Conservation (phyloP, 2,329 filamentous ascomycete species). For the Xylaria sp. region DNA sequence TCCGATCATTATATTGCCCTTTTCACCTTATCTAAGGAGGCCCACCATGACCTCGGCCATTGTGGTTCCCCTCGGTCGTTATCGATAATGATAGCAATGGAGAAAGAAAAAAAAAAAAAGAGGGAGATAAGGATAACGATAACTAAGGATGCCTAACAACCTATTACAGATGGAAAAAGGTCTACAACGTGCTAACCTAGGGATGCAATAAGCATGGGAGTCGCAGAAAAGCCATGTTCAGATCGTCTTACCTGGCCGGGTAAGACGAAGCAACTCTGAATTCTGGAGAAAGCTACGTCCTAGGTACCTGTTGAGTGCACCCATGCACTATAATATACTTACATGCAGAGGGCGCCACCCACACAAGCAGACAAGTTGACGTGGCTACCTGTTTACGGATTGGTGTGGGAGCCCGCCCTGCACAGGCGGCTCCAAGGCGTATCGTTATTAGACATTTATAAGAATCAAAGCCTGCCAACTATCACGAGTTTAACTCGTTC, state of each 20-base stretch:
- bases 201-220: background rate
- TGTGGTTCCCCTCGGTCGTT: background rate
- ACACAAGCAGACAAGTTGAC: conserved; percentile 25
- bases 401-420: conserved; percentile 9
- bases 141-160: background rate
- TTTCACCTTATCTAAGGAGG: background rate
- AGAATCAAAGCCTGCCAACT: background rate
- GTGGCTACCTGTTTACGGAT: conserved; percentile 24
- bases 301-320: too few relatives aligned
- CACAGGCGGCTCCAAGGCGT: conserved; percentile 10
- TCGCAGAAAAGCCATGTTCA: background rate
- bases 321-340: conserved; percentile 4
- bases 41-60: conserved; percentile 7
- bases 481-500: background rate
- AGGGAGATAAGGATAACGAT: conserved; percentile 18
- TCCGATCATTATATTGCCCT: background rate
- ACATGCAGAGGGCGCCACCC: conserved; percentile 20
- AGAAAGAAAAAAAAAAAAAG: conserved; percentile 11
- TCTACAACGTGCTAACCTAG: background rate
- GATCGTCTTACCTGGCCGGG: conserved; percentile 24
- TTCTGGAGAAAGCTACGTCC: too few relatives aligned
- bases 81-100: conserved; percentile 10
- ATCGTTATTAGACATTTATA: conserved; percentile 8
- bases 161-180: conserved; percentile 6
- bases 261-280: conserved; percentile 16